Conservation (phyloP, 306 rosid species). For the Quercus berberidifolia region DNA sequence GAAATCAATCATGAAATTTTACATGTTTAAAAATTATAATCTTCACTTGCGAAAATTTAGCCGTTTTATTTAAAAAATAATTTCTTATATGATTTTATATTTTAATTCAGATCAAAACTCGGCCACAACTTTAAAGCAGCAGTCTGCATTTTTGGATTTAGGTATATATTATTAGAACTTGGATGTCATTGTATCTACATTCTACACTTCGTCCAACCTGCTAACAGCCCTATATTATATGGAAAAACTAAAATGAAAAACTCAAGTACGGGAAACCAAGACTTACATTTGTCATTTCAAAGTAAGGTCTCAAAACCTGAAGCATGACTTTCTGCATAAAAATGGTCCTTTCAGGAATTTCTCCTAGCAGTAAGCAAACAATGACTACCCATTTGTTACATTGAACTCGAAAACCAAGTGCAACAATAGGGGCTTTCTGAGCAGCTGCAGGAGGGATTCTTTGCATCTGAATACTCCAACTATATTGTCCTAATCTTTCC, state of each 20-base stretch:
- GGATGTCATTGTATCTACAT: not conserved
- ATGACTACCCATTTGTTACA: conserved; percentile 9
- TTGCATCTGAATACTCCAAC: conserved; percentile 95
- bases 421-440: conserved; percentile 88
- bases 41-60: too few species aligned
- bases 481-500: conserved; percentile 94
- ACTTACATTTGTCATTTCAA: conserved; percentile 95
- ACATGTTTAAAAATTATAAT: not conserved
- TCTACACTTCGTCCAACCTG: not conserved
- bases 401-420: conserved; percentile 82
- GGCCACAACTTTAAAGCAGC: too few species aligned
- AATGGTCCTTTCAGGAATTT: conserved; percentile 96
- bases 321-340: conserved; percentile 94
- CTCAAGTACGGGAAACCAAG: not conserved
- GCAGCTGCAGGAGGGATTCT: conserved; percentile 97
- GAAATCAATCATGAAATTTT: not conserved
- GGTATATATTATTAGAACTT: too few species aligned
- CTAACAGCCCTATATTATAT: not conserved
- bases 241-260: not conserved
- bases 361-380: conserved; percentile 83
- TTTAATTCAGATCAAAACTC: too few species aligned
- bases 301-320: conserved; percentile 84
- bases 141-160: too few species aligned
- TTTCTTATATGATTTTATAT: too few species aligned
- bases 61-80: too few species aligned